Base-by-base conservation (phyloP, 164 flowering plant species). In the Piper longum region DNA sequence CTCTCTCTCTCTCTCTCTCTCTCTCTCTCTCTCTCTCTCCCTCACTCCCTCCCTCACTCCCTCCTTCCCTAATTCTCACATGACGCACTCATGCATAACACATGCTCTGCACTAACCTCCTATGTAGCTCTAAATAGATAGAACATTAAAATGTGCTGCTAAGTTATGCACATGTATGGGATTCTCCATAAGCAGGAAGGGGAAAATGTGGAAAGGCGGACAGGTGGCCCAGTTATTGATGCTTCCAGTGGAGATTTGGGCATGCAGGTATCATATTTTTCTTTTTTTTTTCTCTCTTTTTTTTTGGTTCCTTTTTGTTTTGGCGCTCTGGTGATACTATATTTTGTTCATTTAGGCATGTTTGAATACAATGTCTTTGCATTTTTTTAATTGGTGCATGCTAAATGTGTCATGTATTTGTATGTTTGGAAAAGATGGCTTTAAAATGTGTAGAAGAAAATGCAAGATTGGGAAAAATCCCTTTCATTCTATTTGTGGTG, bases 191-290 rank as follows among this genome's bases (percentile, higher is more conserved):
- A 64, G 40, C 54, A 91, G 96, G 95, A 75, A 63, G 91, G 79
- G 48, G 88, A 78, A 59, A 5, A 62, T 59, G 83, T 74, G 58
- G 67, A 59, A 14, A 74, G 62, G 60, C 66, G 72, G 64, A 45
- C 60, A 72, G 83, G 86, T 65, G 71, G 68, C 26, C 83, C 88
- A 73, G 77, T 80, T 62, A 42, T 72, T 2, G 91, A 76, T 78
- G 77, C 78, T 61, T 71, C 96, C 57, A 60, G 81, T 67, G 81
- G 59, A 57, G 87, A 83, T 57, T 70, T 85, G 69, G 95, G 88
- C 71, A 71, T 93, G 81, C 99, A 93, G 99, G 99, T 88, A 80
- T 64, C 41, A 41, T 60, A 2, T 41, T 60, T 40, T 11, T 16
- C 5, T 13, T 41, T 4, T 60, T 14, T 60, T 16, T 55, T 7